phyloP scores from a whole-genome alignment of 768 basidiomycete species.

The Terana coerulea region DNA sequence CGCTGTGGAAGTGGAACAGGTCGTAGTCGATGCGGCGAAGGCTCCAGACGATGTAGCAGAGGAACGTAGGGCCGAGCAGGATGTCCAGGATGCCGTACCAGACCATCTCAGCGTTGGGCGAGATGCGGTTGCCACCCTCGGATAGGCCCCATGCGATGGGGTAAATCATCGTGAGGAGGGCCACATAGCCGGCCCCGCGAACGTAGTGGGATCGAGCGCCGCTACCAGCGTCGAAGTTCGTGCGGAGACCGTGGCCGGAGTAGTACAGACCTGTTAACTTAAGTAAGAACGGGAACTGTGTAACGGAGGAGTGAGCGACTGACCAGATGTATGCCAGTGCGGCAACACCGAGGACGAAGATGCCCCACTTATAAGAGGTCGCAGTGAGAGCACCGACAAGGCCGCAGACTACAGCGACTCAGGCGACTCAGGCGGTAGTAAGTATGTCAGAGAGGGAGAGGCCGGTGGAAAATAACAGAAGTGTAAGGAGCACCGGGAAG shows the following conservation, averaged over 20 bases:
- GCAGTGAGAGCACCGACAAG: slow-evolving; percentile 49
- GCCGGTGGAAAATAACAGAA: slow-evolving; percentile 41
- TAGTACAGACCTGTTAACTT: slow-evolving; percentile 20
- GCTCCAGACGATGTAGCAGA: slow-evolving; percentile 23
- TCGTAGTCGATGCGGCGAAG: slow-evolving; percentile 24
- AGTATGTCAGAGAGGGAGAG: slow-evolving; percentile 46
- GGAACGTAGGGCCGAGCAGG: slow-evolving; percentile 35
- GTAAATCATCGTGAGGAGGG: slow-evolving; percentile 51
- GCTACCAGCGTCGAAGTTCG: slow-evolving; percentile 20
- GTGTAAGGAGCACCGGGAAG: slow-evolving; percentile 46
- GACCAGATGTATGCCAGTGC: slow-evolving; percentile 48
- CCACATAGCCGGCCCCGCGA: slow-evolving; percentile 35
- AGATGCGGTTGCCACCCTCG: slow-evolving; percentile 49
- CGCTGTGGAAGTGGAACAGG: slow-evolving; percentile 20
- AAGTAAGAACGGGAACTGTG: too few species aligned
- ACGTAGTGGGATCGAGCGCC: slow-evolving; percentile 27
- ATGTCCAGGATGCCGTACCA: slow-evolving; percentile 48
- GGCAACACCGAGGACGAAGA: slow-evolving; percentile 40
- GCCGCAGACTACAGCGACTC: slow-evolving; percentile 40
- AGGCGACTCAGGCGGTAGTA: slow-evolving; percentile 38
- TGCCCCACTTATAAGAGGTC: slow-evolving; percentile 51
- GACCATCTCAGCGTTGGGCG: slow-evolving; percentile 48
- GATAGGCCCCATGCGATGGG: slow-evolving; percentile 53
- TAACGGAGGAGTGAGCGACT: slow-evolving; percentile 19
- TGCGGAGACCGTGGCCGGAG: slow-evolving; percentile 23